Evolutionary conservation across 805 yeast genomes (phyloP), one percentile per base, ranked within the genome.

Genomic region (Ogataea trehalophila): DNA sequence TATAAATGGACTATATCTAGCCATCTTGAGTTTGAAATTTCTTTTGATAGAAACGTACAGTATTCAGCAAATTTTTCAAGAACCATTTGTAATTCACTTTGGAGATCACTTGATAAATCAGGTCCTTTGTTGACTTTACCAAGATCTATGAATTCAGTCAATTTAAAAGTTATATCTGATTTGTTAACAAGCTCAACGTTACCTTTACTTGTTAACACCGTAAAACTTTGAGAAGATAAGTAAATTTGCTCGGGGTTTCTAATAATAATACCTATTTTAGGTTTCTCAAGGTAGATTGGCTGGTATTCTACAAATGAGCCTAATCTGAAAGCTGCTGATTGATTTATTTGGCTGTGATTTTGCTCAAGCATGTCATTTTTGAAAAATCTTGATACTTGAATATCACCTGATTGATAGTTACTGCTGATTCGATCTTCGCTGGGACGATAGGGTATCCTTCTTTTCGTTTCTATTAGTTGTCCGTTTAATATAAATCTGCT

Each of bases 281-380:
- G 37, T 15, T 8, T 16, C 1, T 11, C 3, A 20, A 31, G n/a
- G 17, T 39, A 41, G 8, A 31, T 36, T 3, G 45, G 36, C 18
- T 40, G 46, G 41, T 31, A 51, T 29, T 51, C 54, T 17, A 51
- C 38, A 33, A 51, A 39, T 14, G 54, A 51, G 3, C 54, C 54
- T 7, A 40, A 4, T 31, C 13, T 33, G 6, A 39, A 33, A 15
- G 45, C 17, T 17, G 33, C 18, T 8, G 18, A 16, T 3, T 16
- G 29, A 17, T 47, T 45, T 9, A 41, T 13, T 9, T 38, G 29
- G 7, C 7, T 22, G 14, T 23, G 4, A 13, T 5, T n/a, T n/a
- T 23, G 41, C 5, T 4, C 9, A 26, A 26, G 31, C 3, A 11
- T 26, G 13, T 26, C 31, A 26, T 26, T 6, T 1, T 26, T 26